Conservation (phyloP, 768 basidiomycete genomes). For the Lactarius tabidus region DNA sequence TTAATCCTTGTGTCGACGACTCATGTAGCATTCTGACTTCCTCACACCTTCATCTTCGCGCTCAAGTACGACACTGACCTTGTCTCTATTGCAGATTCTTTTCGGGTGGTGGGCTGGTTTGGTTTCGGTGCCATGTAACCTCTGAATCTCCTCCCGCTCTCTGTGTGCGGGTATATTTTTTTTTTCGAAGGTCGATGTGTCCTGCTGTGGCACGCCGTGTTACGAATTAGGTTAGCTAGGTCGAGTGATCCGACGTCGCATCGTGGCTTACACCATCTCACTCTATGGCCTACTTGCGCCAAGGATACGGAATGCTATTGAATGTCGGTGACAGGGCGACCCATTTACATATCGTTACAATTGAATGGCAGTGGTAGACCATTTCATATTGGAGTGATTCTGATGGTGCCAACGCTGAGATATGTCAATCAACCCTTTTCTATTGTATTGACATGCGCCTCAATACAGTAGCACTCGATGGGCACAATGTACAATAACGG, state of each 20-base stretch:
- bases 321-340: too few relatives aligned
- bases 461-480: too few relatives aligned
- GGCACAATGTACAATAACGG: too few relatives aligned
- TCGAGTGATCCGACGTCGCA: not conserved
- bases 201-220: not conserved
- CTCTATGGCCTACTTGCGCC: not conserved
- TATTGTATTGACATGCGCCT: too few relatives aligned
- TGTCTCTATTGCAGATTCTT: not conserved
- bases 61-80: not conserved
- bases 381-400: too few relatives aligned
- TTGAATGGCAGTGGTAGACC: not conserved
- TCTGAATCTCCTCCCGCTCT: not conserved
- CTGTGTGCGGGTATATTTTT: not conserved
- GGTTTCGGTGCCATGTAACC: not conserved
- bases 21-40: not conserved
- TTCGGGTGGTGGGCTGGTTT: not conserved
- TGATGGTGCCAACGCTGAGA: too few relatives aligned
- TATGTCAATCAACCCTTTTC: too few relatives aligned
- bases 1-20: conserved; percentile 24
- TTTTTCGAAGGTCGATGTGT: not conserved
- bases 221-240: not conserved
- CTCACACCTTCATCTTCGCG: not conserved
- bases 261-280: not conserved
- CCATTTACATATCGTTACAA: too few relatives aligned
- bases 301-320: too few relatives aligned